A percentile compares a stretch with the other conserved stretches of the same genome.
phyloP scores from a whole-genome alignment of 495 filamentous ascomycete genomes.

The Tuber umbilicatum region DNA sequence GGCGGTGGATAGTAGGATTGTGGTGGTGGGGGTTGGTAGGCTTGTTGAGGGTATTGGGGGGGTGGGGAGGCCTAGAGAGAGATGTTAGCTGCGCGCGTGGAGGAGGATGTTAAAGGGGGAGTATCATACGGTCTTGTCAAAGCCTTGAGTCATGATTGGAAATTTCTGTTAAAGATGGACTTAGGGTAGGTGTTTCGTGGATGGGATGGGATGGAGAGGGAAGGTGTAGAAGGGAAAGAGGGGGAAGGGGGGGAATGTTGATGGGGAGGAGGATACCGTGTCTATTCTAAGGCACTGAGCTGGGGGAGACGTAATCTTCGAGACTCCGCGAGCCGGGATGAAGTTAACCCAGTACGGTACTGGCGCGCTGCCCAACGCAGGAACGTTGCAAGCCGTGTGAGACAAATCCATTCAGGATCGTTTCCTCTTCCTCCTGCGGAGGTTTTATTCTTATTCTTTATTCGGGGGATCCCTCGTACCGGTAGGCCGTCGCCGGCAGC shows the following conservation, averaged over 20 bases:
- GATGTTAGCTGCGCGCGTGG: background rate
- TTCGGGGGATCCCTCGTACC: no score
- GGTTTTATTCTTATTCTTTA: background rate
- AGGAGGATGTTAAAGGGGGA: background rate
- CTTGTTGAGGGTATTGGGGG: background rate
- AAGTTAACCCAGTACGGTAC: background rate
- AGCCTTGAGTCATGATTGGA: background rate
- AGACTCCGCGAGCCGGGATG: background rate
- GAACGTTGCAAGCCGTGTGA: background rate
- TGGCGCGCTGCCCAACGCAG: no score
- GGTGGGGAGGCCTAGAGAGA: background rate
- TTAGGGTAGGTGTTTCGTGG: background rate
- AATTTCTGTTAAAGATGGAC: background rate
- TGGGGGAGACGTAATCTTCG: background rate
- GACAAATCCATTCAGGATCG: background rate
- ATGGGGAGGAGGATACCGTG: background rate
- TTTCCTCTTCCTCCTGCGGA: background rate
- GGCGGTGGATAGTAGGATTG: constrained; percentile 1
- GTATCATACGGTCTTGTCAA: background rate
- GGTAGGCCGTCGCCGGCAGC: no score
- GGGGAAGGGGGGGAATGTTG: background rate
- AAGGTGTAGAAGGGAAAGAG: background rate
- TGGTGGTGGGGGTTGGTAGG: background rate
- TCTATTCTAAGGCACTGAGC: background rate
- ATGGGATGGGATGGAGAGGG: background rate